A percentile compares a stretch with the other conserved stretches of the same genome.
Conservation (phyloP, 805 yeast species). For the Cyberlindnera lachancei region DNA sequence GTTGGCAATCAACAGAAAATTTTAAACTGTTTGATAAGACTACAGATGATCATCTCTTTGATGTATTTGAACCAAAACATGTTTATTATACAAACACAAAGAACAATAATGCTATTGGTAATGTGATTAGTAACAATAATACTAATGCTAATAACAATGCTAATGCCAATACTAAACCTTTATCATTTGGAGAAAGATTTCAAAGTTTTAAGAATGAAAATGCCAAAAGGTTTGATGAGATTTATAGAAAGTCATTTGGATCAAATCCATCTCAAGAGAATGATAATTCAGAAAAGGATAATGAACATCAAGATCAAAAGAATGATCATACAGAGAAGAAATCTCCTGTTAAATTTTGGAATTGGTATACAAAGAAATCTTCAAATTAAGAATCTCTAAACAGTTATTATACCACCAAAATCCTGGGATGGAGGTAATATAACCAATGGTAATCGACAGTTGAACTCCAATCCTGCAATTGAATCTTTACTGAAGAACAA, state of each 20-base stretch:
- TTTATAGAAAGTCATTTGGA: constrained; percentile 9
- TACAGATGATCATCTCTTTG: constrained; percentile 68
- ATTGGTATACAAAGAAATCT: constrained; percentile 12
- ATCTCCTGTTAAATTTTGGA: constrained; percentile 11
- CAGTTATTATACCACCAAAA: constrained; percentile 44
- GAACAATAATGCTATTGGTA: too few species aligned
- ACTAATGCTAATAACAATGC: too few species aligned
- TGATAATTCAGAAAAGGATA: not conserved
- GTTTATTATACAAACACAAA: constrained; percentile 19
- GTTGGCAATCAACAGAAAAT: constrained; percentile 51
- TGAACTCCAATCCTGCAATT: constrained; percentile 33
- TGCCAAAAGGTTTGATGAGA: constrained; percentile 19
- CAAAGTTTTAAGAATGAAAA: constrained; percentile 26
- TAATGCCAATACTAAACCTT: too few species aligned
- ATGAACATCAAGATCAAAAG: too few species aligned
- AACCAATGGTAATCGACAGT: constrained; percentile 37
- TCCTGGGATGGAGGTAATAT: constrained; percentile 39
- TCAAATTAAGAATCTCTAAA: not conserved
- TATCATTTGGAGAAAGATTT: constrained; percentile 20
- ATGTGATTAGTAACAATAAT: too few species aligned
- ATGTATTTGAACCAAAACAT: constrained; percentile 45
- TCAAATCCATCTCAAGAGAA: not conserved
- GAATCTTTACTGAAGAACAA: constrained; percentile 26
- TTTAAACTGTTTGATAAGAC: constrained; percentile 43
- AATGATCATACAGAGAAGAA: too few species aligned